phyloP scores from a whole-genome alignment of 352 stramenopile species.

The Globisporangium yorkense region DNA sequence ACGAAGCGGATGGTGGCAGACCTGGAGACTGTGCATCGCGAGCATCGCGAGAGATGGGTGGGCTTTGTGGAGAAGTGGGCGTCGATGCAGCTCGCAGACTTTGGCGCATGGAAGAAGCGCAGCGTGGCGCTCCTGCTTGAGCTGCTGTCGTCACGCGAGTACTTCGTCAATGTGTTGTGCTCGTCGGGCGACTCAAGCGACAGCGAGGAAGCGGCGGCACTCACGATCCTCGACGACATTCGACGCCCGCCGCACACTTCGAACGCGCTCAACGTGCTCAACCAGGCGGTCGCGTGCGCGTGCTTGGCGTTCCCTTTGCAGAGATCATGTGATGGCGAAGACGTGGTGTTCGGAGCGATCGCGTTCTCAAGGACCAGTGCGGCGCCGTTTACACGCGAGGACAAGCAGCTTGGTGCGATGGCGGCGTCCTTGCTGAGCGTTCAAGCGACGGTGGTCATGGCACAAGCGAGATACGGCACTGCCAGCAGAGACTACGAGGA shows the following conservation, averaged over 20 bases:
- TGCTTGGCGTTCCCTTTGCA: conserved; percentile 9
- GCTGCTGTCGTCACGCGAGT: conserved; percentile 2
- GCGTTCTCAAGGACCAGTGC: conserved; percentile 5
- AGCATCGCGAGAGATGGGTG: conserved; percentile 4
- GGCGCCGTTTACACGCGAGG: conserved; percentile 10
- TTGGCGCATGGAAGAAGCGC: conserved; percentile 5
- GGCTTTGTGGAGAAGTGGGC: conserved; percentile 8
- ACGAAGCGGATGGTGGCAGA: neutral
- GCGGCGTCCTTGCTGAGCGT: conserved; percentile 5
- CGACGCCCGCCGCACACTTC: conserved; percentile 1
- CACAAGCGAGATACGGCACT: neutral
- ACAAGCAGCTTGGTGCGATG: conserved; percentile 2
- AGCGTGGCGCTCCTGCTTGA: neutral
- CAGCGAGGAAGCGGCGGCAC: conserved; percentile 3
- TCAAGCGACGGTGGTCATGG: conserved; percentile 4
- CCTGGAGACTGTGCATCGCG: neutral
- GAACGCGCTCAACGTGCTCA: conserved; percentile 8
- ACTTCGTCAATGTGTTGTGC: conserved; percentile 8
- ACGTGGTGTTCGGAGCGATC: neutral
- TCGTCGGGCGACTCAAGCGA: neutral
- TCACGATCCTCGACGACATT: conserved; percentile 4
- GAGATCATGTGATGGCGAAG: neutral
- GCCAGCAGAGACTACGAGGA: neutral
- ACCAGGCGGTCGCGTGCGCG: conserved; percentile 3
- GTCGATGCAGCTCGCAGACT: neutral